Conservation (phyloP, 2,329 filamentous ascomycete genomes). For the Fusarium longipes region DNA sequence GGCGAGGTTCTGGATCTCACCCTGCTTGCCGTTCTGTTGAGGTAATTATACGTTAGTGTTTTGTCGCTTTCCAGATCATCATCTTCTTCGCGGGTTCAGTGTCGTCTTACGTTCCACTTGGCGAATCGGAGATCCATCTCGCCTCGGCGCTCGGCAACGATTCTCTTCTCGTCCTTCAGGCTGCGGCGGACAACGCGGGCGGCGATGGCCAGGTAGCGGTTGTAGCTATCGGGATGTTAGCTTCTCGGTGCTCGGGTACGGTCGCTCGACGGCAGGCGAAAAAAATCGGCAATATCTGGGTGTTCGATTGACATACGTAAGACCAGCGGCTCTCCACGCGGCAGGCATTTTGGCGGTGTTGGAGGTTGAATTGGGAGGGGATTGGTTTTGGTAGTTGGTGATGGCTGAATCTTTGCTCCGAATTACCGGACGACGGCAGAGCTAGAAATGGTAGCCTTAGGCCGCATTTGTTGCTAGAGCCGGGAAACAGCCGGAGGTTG, state of each 20-base stretch:
- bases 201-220: slow-evolving; percentile 97
- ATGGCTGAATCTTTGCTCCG: slow-evolving; percentile 53
- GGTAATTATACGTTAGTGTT: slow-evolving; percentile 50
- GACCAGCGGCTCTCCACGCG: slow-evolving; percentile 97
- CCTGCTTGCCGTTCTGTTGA: slow-evolving; percentile 92
- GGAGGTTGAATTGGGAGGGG: slow-evolving; percentile 46
- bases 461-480: slow-evolving; percentile 34
- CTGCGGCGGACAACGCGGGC: slow-evolving; percentile 95
- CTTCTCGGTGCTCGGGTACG: slow-evolving; percentile 41
- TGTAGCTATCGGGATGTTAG: slow-evolving; percentile 79
- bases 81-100: slow-evolving; percentile 1
- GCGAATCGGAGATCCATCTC: slow-evolving; percentile 89
- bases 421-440: slow-evolving; percentile 46
- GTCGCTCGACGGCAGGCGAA: slow-evolving; percentile 15
- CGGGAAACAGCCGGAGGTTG: slow-evolving; percentile 30
- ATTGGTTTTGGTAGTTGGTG: slow-evolving; percentile 49
- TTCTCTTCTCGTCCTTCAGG: slow-evolving; percentile 93
- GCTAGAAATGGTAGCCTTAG: slow-evolving; percentile 48
- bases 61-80: slow-evolving; percentile 4
- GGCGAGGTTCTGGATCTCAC: slow-evolving; percentile 80
- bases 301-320: slow-evolving; percentile 77
- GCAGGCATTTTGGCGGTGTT: slow-evolving; percentile 83
- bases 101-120: slow-evolving; percentile 84
- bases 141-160: slow-evolving; percentile 88
- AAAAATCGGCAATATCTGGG: slow-evolving; percentile 16